These are phyloP conservation scores for Centella asiatica DNA, from an alignment of 129 eudicot species.

Conservation along the genomic window DNA sequence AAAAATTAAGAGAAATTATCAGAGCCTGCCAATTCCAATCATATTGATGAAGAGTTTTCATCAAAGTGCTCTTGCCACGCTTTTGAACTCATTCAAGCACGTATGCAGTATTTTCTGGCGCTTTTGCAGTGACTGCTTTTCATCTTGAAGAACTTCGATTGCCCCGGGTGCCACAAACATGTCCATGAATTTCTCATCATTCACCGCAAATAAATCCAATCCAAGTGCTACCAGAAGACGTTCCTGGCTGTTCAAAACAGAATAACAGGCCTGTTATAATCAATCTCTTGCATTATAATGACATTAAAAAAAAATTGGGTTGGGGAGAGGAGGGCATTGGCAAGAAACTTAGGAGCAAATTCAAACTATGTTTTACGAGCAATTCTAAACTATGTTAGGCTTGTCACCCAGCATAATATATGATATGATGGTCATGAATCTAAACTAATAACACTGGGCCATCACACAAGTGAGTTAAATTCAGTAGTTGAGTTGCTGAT, in stretches of 20 bases:
- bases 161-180: constrained; percentile 90
- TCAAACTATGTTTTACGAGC: too few species aligned
- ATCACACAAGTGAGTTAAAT: background rate
- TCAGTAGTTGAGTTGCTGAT: background rate
- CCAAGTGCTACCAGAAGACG: constrained; percentile 70
- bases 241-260: constrained; percentile 43
- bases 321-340: too few species aligned
- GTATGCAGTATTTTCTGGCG: constrained; percentile 72
- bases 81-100: constrained; percentile 77
- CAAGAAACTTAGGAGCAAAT: too few species aligned
- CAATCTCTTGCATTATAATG: background rate
- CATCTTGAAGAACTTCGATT: constrained; percentile 51
- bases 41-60: constrained; percentile 5
- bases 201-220: constrained; percentile 75
- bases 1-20: too few species aligned
- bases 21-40: too few species aligned
- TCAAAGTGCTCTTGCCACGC: constrained; percentile 62
- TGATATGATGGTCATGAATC: too few species aligned
- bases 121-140: constrained; percentile 62
- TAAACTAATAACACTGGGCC: background rate
- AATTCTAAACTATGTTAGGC: too few species aligned
- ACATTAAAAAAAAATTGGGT: too few species aligned
- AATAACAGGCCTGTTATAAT: background rate
- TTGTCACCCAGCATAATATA: too few species aligned
- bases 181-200: constrained; percentile 74